Base-by-base conservation (phyloP, 805 yeast genomes). In the Babjeviella inositovora region DNA sequence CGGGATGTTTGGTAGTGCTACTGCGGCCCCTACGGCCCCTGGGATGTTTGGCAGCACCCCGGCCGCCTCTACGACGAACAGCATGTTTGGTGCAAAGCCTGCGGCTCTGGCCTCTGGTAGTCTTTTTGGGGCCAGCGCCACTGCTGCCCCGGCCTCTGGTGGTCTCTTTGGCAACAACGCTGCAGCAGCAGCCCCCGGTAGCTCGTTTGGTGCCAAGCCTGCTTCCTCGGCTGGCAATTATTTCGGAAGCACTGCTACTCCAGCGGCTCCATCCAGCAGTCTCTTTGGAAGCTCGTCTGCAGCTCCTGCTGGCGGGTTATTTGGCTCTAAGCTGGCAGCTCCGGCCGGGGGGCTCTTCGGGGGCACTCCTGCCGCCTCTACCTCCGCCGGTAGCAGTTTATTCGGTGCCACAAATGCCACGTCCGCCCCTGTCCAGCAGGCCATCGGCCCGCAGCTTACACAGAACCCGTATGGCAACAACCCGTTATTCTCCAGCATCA, bases 401-500 rank as follows among this genome's bases (percentile, higher is more conserved):
- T 51, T 53, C 38, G 60, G 61, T 13, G 38, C 28, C 22, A 36
- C 27, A 18, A 34, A 27, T 16, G 31, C 25, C 25, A 32, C 26
- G n/a, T n/a, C 18, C 28, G 24, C 12, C 27, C 24, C 23, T 24
- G 23, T 19, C 15, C 17, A 32, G 27, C 12, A 29, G 25, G 14
- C 27, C 32, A 9, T 19, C 33, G 8, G 22, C 31, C 2, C 24
- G 27, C 4, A 26, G 28, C 11, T 49, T 25, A 55, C 50, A 27
- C 56, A 58, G 28, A 67, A 75, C 40, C 94, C 95, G 20, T 85
- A 80, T 41, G 93, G 94, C 2, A 61, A 67, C 22, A 72, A 73
- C 35, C 77, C 84, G 5, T 52, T 85, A 24, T 81, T 79, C 32
- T 54, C 48, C 26, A 50, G 58, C 24, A 43, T 57, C 21, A 42